Evolutionary conservation across 805 yeast species (phyloP).

Genomic region (Starmera quercuum): DNA sequence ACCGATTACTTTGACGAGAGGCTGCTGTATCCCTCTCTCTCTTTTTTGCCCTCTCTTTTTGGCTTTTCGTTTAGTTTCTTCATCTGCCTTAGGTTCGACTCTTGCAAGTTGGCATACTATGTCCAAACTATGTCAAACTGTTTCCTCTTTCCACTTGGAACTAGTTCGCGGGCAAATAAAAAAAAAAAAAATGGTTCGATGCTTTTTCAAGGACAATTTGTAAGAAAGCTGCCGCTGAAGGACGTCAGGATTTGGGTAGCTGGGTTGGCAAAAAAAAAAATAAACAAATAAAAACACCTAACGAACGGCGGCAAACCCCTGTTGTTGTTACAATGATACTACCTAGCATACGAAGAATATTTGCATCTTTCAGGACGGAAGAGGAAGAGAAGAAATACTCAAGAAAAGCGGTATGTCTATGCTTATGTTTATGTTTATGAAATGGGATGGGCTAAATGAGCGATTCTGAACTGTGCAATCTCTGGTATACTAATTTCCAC

Average conservation of each 20-base stretch:
- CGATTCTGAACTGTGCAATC: background rate
- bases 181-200: too few relatives aligned
- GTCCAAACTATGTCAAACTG: too few relatives aligned
- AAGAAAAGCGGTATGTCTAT: conserved; percentile 55
- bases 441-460: background rate
- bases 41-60: too few relatives aligned
- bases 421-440: conserved; percentile 7
- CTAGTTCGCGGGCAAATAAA: too few relatives aligned
- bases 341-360: conserved; percentile 70
- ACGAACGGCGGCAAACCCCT: conserved; percentile 11
- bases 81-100: too few relatives aligned
- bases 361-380: conserved; percentile 76
- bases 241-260: too few relatives aligned
- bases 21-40: conserved; percentile 22
- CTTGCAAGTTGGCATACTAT: too few relatives aligned
- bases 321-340: conserved; percentile 37
- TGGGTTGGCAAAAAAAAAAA: background rate
- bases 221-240: too few relatives aligned
- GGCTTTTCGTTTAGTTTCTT: too few relatives aligned
- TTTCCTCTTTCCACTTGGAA: too few relatives aligned
- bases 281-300: conserved; percentile 7
- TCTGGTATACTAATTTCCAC: background rate
- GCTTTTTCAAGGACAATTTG: too few relatives aligned
- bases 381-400: conserved; percentile 78
- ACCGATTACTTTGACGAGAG: conserved; percentile 52